Conservation (phyloP, 345 rosid genomes). For the Sonneratia alba region DNA sequence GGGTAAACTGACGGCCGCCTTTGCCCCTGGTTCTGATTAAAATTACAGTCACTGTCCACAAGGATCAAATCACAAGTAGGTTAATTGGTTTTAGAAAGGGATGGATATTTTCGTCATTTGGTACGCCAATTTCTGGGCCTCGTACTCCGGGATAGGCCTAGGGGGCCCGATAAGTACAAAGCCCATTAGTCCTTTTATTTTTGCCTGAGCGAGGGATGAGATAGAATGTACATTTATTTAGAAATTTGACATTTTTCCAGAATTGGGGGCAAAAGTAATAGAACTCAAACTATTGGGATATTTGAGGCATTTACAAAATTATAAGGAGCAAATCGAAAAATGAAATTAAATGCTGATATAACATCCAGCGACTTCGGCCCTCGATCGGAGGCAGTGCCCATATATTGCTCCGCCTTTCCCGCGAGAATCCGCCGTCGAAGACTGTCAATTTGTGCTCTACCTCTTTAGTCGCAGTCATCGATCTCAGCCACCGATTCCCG, state of each 20-base stretch:
- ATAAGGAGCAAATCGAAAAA: not conserved
- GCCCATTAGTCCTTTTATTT: not conserved
- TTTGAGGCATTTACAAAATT: not conserved
- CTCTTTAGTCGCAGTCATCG: not conserved
- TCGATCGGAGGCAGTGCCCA: not conserved
- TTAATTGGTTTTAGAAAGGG: not conserved
- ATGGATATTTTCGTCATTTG: too few species aligned
- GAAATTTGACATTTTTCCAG: not conserved
- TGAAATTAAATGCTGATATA: not conserved
- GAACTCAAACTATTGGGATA: not conserved
- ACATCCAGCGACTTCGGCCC: not conserved
- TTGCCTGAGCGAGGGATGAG: too few species aligned
- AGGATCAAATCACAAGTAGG: not conserved
- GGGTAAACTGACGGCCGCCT: not conserved
- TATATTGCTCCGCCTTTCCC: not conserved
- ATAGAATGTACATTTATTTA: too few species aligned
- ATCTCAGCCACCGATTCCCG: not conserved
- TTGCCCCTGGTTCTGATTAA: not conserved
- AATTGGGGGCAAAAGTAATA: not conserved
- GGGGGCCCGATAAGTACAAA: too few species aligned
- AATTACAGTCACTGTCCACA: not conserved
- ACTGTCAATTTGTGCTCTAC: not conserved
- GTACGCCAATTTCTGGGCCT: too few species aligned
- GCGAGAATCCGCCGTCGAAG: not conserved
- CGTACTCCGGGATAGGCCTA: too few species aligned